Base-by-base conservation (phyloP, 2,329 filamentous ascomycete genomes). In the Metarhizium album region DNA sequence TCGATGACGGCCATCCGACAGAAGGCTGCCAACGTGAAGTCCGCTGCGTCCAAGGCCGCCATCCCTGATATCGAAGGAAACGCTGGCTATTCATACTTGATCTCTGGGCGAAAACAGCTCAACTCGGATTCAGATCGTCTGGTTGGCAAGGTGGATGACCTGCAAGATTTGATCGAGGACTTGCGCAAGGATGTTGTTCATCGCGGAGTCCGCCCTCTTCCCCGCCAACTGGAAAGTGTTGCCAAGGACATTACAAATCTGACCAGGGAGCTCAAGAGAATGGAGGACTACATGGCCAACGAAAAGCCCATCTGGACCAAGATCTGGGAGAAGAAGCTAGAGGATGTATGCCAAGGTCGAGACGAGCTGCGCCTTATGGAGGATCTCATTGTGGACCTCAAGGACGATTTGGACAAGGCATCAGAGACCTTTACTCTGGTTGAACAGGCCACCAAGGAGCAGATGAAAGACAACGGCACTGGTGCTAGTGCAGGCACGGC, bases 291-390 rank as follows among this genome's bases (percentile, higher is more conserved):
- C 72, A 80, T 98, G 71, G 84, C 83, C 60, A 80, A 82, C 45
- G 93, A 98, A 76, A 95, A 95, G 68, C 93, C 93, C 0, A 76
- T 96, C 52, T 98, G 93, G 91, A 96, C 90, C 50, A 96, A 96
- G 79, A 95, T 97, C 57, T 98, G 93, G 93, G 91, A 97, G 78
- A 90, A 94, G 70, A 90, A 97, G 67, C 75, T 98, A 45, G 89
- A 97, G 67, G 84, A 91, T 48, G 91, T 98, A 2, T 97, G 93
- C 70, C 90, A 95, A 65, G 93, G 96, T 62, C 83, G 90, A 58
- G 91, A 97, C 63, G 84, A 96, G 67, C 80, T 98, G 59, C 93
- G 90, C 47, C 86, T 97, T 75, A 91, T 95, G 74, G 93, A 98
- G 71, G 93, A 97, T 60, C 79, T 98, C 55, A 85, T 91, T 57